Percentiles rank a stretch among this genome's conserved stretches.
These are phyloP conservation scores for Elsinoe batatas DNA, from an alignment of 2,329 filamentous ascomycete species.

Conservation along the genomic window DNA sequence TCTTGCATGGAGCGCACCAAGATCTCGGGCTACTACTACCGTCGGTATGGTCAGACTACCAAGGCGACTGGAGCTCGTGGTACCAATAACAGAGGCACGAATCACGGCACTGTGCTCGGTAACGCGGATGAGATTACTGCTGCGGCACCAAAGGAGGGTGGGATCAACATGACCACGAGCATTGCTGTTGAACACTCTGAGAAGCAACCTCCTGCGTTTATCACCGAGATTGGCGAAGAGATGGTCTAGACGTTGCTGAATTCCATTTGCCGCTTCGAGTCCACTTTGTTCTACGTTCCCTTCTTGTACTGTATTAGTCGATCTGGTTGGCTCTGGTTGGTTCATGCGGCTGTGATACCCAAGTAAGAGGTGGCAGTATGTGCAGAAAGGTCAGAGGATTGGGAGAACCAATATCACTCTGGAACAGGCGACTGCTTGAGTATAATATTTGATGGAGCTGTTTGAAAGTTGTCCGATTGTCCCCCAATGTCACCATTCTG, in stretches of 20 bases:
- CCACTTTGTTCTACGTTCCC: neutral
- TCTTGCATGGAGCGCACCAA: conserved; percentile 11
- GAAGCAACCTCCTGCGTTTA: neutral
- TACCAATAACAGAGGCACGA: neutral
- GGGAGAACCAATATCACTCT: no score
- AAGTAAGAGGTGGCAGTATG: no score
- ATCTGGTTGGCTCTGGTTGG: neutral
- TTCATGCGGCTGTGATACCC: no score
- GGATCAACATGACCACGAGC: neutral
- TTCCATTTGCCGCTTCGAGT: neutral
- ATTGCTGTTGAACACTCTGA: neutral
- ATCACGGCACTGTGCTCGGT: neutral
- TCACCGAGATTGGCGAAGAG: neutral
- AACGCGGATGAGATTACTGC: neutral
- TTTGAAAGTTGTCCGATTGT: no score
- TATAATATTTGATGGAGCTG: neutral
- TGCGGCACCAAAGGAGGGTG: neutral
- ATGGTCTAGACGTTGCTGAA: neutral
- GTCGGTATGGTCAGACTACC: conserved; percentile 9
- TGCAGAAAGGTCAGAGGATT: no score
- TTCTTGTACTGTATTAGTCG: neutral
- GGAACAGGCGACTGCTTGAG: neutral
- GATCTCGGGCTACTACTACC: conserved; percentile 9
- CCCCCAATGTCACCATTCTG: no score
- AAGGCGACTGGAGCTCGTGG: neutral